phyloP scores from a whole-genome alignment of 2,329 filamentous ascomycete genomes.

The Fusarium marasasianum region DNA sequence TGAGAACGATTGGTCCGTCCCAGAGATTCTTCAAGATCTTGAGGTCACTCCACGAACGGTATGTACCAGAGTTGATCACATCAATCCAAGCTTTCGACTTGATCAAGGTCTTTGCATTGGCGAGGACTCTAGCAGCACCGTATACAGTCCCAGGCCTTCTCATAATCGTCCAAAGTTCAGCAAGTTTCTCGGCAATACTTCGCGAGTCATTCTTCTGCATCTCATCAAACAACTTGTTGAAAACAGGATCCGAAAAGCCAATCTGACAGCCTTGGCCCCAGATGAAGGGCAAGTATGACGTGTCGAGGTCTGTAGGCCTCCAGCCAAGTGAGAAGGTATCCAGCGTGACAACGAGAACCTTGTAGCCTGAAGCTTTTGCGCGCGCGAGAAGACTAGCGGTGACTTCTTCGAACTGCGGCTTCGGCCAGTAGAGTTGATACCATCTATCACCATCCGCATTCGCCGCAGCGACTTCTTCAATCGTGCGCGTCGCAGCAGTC shows the following conservation, averaged over 20 bases:
- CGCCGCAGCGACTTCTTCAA: constrained; percentile 72
- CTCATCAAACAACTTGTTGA: constrained; percentile 46
- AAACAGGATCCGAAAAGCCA: constrained; percentile 74
- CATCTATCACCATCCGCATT: constrained; percentile 68
- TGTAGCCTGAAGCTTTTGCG: constrained; percentile 69
- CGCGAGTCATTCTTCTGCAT: constrained; percentile 29
- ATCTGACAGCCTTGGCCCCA: constrained; percentile 66
- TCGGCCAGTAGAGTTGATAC: constrained; percentile 77
- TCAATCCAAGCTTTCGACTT: constrained; percentile 39
- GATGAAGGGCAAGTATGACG: constrained; percentile 68
- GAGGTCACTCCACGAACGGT: constrained; percentile 70
- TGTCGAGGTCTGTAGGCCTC: constrained; percentile 74
- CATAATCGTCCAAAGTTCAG: constrained; percentile 34
- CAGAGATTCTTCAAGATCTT: constrained; percentile 67
- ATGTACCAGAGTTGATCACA: constrained; percentile 48
- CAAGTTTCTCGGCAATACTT: constrained; percentile 11
- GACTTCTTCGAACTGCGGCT: constrained; percentile 70
- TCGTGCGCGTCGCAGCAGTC: constrained; percentile 69
- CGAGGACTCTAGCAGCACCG: constrained; percentile 33
- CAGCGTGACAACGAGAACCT: constrained; percentile 75
- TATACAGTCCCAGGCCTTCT: constrained; percentile 33
- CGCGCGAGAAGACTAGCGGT: constrained; percentile 70
- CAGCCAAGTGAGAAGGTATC: constrained; percentile 77
- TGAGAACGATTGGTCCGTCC: constrained; percentile 61
- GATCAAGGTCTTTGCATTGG: constrained; percentile 13